These are phyloP conservation scores for Arachis monticola DNA, from an alignment of 331 rosid genomes.

Conservation along the genomic window DNA sequence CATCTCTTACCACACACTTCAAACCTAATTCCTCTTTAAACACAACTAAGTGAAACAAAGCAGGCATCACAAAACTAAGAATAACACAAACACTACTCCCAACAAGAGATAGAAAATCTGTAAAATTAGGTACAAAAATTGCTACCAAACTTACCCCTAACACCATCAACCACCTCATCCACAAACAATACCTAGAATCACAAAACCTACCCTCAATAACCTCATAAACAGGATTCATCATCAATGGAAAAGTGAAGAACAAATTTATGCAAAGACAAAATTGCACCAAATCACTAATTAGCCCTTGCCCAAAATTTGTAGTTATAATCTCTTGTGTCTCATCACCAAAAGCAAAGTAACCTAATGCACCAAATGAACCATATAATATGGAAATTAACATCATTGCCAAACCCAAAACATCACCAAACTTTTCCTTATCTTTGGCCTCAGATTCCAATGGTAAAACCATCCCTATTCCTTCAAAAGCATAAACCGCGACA, in stretches of 20 bases:
- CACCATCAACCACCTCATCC: slow-evolving; percentile 77
- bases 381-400: slow-evolving; percentile 51
- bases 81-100: slow-evolving; percentile 82
- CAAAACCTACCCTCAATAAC: slow-evolving; percentile 73
- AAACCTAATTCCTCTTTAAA: slow-evolving; percentile 72
- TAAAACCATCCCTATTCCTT: slow-evolving; percentile 81
- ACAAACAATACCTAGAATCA: slow-evolving; percentile 62
- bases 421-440: slow-evolving; percentile 70
- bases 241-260: slow-evolving; percentile 79
- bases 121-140: slow-evolving; percentile 74
- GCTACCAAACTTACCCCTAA: slow-evolving; percentile 67
- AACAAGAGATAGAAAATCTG: slow-evolving; percentile 81
- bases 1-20: slow-evolving; percentile 51
- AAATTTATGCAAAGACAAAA: slow-evolving; percentile 81
- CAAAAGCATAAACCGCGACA: slow-evolving; percentile 79
- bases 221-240: slow-evolving; percentile 96
- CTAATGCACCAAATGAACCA: slow-evolving; percentile 71
- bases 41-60: slow-evolving; percentile 65
- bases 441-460: slow-evolving; percentile 82
- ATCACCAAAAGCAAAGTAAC: slow-evolving; percentile 82
- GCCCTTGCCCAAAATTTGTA: slow-evolving; percentile 65
- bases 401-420: slow-evolving; percentile 62
- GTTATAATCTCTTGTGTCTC: slow-evolving; percentile 79
- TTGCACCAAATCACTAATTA: slow-evolving; percentile 62
- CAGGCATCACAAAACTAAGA: slow-evolving; percentile 75